Conservation (phyloP, 2,329 filamentous ascomycete genomes). For the Periconia sp. region DNA sequence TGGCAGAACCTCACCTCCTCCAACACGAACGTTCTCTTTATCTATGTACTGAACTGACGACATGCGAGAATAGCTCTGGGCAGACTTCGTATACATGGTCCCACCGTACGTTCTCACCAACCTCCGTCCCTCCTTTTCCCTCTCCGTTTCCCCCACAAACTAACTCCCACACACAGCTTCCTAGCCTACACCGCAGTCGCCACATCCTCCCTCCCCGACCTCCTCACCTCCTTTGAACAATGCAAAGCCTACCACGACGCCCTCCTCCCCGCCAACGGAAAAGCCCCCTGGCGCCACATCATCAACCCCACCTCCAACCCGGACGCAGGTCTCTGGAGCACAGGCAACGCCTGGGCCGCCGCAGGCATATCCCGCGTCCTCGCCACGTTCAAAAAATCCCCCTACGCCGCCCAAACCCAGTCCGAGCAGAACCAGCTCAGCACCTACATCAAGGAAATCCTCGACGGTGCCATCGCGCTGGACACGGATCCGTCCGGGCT, state of each 20-base stretch:
- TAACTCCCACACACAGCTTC: constrained; percentile 9
- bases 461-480: constrained; percentile 38
- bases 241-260: constrained; percentile 47
- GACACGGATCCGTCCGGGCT: constrained; percentile 43
- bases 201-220: constrained; percentile 34
- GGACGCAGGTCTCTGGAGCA: constrained; percentile 50
- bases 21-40: no score
- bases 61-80: constrained; percentile 42
- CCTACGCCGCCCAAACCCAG: constrained; percentile 7
- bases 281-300: constrained; percentile 50
- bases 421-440: constrained; percentile 30
- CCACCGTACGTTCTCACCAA: constrained; percentile 43
- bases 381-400: constrained; percentile 45
- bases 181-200: constrained; percentile 51
- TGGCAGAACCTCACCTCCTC: no score
- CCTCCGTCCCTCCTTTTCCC: no score
- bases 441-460: constrained; percentile 39
- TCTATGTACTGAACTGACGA: no score
- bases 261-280: no score
- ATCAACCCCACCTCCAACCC: constrained; percentile 27
- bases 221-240: constrained; percentile 45
- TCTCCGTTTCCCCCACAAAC: no score
- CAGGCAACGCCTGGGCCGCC: constrained; percentile 53
- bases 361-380: constrained; percentile 52
- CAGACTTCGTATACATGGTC: constrained; percentile 54